Percentiles rank a stretch among this genome's conserved stretches.
These are phyloP conservation scores for Curvularia verruculosa DNA, from an alignment of 2,329 filamentous ascomycete species.

Conservation along the genomic window DNA sequence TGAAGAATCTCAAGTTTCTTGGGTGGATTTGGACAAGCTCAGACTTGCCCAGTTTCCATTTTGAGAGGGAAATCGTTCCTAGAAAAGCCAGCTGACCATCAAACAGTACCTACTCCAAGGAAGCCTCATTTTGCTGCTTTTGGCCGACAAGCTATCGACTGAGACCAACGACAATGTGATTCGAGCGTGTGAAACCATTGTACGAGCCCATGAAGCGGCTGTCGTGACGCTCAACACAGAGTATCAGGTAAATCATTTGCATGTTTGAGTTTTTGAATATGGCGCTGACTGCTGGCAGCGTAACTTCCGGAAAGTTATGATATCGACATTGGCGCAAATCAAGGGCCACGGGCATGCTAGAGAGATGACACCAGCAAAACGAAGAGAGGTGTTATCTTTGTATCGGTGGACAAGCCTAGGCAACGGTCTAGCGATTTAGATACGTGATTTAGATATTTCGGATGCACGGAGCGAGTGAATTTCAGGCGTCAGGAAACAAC, in stretches of 20 bases:
- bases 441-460: not conserved
- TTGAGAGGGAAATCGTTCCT: not conserved
- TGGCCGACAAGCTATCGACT: constrained; percentile 85
- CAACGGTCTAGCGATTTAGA: constrained; percentile 47
- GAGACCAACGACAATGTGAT: constrained; percentile 85
- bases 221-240: constrained; percentile 94
- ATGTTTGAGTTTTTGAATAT: not conserved
- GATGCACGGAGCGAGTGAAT: not conserved
- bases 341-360: constrained; percentile 45
- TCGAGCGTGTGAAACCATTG: constrained; percentile 88
- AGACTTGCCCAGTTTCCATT: not conserved
- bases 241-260: constrained; percentile 70
- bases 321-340: constrained; percentile 49
- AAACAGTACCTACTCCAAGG: constrained; percentile 78
- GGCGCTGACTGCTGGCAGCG: constrained; percentile 45
- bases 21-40: not conserved
- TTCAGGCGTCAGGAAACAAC: not conserved
- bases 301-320: constrained; percentile 62
- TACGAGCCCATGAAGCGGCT: constrained; percentile 91
- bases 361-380: constrained; percentile 47
- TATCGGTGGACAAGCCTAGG: constrained; percentile 59
- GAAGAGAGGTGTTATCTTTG: constrained; percentile 58
- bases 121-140: constrained; percentile 82
- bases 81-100: constrained; percentile 11
- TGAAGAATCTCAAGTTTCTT: constrained; percentile 24